Conservation (phyloP, 164 flowering plant genomes). For the Kalanchoe fedtschenkoi region DNA sequence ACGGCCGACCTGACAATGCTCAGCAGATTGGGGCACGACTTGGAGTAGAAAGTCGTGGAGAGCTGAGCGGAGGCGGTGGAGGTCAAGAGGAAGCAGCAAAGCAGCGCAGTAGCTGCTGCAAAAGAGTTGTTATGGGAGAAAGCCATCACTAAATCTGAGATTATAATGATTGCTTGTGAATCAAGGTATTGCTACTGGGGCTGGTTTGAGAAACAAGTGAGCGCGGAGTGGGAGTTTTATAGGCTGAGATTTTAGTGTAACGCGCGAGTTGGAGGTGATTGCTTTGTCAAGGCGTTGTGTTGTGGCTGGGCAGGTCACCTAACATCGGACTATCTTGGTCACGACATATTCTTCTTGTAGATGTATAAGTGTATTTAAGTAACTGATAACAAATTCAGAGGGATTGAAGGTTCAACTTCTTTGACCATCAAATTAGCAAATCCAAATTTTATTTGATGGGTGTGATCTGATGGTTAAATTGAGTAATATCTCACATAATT, state of each 20-base stretch:
- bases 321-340: background rate
- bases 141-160: background rate
- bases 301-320: conserved; percentile 4
- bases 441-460: no score
- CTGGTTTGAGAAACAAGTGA: background rate
- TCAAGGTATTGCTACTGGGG: background rate
- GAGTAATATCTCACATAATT: no score
- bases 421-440: no score
- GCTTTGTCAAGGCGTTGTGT: background rate
- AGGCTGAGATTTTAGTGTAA: background rate
- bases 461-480: no score
- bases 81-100: background rate
- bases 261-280: no score
- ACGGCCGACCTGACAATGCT: conserved; percentile 35
- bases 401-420: background rate
- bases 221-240: background rate
- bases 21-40: conserved; percentile 44
- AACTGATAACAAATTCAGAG: background rate
- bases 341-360: conserved; percentile 3
- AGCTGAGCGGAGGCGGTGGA: conserved; percentile 42
- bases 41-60: conserved; percentile 46
- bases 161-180: background rate
- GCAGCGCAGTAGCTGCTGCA: background rate
- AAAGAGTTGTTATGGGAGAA: background rate
- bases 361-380: background rate